Conservation (phyloP, 192 early-diverging fungal species). For the Funneliformis mosseae region DNA sequence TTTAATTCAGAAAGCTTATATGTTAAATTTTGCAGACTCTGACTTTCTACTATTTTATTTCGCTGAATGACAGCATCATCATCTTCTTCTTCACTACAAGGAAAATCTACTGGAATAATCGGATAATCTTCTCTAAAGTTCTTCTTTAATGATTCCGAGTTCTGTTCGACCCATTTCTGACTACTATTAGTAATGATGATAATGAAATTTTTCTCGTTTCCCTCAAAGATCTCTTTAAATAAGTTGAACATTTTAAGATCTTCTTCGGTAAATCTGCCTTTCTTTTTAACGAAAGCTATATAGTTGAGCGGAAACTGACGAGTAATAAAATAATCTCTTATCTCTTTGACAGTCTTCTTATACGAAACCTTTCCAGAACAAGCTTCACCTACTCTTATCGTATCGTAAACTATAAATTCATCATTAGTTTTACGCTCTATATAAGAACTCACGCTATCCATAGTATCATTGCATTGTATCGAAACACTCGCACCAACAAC, state of each 20-base stretch:
- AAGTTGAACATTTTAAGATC: constrained; percentile 17
- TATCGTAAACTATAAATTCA: constrained; percentile 31
- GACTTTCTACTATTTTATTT: no score
- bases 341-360: neutral
- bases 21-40: no score
- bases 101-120: constrained; percentile 30
- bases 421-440: neutral
- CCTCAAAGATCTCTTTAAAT: constrained; percentile 35
- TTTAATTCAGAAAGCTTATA: no score
- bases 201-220: constrained; percentile 29
- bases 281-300: constrained; percentile 33
- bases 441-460: no score
- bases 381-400: constrained; percentile 30
- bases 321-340: constrained; percentile 8
- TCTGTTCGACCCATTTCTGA: constrained; percentile 18
- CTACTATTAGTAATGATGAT: constrained; percentile 33
- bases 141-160: neutral
- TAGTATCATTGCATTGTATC: neutral
- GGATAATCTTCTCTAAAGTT: constrained; percentile 31
- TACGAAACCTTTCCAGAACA: neutral
- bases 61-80: no score
- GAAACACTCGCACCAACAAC: constrained; percentile 16
- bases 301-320: neutral
- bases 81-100: neutral
- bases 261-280: constrained; percentile 23